These are phyloP conservation scores for Phytophthora pini DNA, from an alignment of 352 stramenopile genomes.

Conservation along the genomic window DNA sequence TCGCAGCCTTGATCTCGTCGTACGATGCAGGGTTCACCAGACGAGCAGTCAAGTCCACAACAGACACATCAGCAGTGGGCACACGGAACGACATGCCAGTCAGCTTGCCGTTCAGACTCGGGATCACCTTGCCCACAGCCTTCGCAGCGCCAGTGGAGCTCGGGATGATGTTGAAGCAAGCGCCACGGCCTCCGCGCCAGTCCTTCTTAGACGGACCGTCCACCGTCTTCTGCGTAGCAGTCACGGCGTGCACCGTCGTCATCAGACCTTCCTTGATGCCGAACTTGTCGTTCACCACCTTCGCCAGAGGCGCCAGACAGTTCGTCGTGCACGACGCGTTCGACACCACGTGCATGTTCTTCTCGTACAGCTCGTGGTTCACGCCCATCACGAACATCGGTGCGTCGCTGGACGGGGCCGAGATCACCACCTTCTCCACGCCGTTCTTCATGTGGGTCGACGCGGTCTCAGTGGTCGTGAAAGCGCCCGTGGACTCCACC, in stretches of 20 bases:
- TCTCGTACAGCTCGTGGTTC: slow-evolving; percentile 96
- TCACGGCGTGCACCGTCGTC: slow-evolving; percentile 99
- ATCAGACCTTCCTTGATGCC: slow-evolving; percentile 98
- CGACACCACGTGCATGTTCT: slow-evolving; percentile 96
- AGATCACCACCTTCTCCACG: slow-evolving; percentile 98
- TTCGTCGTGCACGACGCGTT: slow-evolving; percentile 99
- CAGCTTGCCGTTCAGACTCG: slow-evolving; percentile 92
- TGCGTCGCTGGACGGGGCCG: slow-evolving; percentile 97
- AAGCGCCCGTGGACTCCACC: slow-evolving; percentile 89
- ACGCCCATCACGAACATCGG: slow-evolving; percentile 99
- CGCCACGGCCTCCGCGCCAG: slow-evolving; percentile 97
- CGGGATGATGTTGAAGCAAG: slow-evolving; percentile 99
- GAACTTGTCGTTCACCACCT: slow-evolving; percentile 99
- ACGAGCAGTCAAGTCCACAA: slow-evolving; percentile 89
- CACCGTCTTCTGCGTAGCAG: slow-evolving; percentile 97
- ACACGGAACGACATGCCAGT: slow-evolving; percentile 94
- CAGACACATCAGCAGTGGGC: slow-evolving; percentile 89
- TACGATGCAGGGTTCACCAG: slow-evolving; percentile 94
- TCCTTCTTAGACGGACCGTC: slow-evolving; percentile 99
- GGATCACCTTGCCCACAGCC: slow-evolving; percentile 99
- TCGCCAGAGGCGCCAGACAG: slow-evolving; percentile 97
- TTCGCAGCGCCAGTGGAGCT: slow-evolving; percentile 98
- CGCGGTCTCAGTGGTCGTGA: slow-evolving; percentile 91
- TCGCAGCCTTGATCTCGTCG: slow-evolving; percentile 97
- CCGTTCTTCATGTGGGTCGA: slow-evolving; percentile 93